Percentiles rank a stretch among this genome's conserved stretches.
These are phyloP conservation scores for Colletotrichum shisoi DNA, from an alignment of 2,329 filamentous ascomycete species.

Conservation along the genomic window DNA sequence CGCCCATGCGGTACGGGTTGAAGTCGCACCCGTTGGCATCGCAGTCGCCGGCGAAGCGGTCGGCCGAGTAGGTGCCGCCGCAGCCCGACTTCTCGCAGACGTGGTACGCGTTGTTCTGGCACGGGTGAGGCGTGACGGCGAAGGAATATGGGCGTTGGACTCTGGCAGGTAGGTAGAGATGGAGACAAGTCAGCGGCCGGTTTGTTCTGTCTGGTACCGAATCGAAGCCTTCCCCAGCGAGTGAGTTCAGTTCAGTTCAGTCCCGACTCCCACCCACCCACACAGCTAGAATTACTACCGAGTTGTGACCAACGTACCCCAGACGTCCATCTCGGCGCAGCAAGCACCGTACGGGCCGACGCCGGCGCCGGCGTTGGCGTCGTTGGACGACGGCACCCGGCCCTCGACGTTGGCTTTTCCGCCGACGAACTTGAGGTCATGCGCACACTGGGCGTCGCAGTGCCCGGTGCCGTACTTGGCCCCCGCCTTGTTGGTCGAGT, in stretches of 20 bases:
- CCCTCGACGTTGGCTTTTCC: slow-evolving; percentile 55
- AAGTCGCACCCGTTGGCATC: slow-evolving; percentile 73
- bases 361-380: slow-evolving; percentile 61
- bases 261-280: too few species aligned
- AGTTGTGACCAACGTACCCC: slow-evolving; percentile 63
- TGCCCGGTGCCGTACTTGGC: slow-evolving; percentile 65
- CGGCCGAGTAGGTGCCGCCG: slow-evolving; percentile 57
- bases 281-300: background rate
- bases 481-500: slow-evolving; percentile 54
- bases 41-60: slow-evolving; percentile 65
- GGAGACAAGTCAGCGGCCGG: background rate
- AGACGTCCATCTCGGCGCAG: slow-evolving; percentile 67
- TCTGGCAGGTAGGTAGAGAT: slow-evolving; percentile 40
- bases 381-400: slow-evolving; percentile 59
- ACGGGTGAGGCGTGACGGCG: slow-evolving; percentile 66
- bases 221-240: background rate
- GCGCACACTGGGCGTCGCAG: slow-evolving; percentile 59
- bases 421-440: slow-evolving; percentile 59
- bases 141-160: slow-evolving; percentile 65
- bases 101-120: slow-evolving; percentile 54
- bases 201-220: too few species aligned
- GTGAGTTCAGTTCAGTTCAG: too few species aligned
- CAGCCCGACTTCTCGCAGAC: slow-evolving; percentile 50
- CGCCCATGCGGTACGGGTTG: slow-evolving; percentile 69
- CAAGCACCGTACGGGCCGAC: slow-evolving; percentile 59